These are phyloP conservation scores for Citrus unshiu DNA, from an alignment of 345 rosid species.

Conservation along the genomic window DNA sequence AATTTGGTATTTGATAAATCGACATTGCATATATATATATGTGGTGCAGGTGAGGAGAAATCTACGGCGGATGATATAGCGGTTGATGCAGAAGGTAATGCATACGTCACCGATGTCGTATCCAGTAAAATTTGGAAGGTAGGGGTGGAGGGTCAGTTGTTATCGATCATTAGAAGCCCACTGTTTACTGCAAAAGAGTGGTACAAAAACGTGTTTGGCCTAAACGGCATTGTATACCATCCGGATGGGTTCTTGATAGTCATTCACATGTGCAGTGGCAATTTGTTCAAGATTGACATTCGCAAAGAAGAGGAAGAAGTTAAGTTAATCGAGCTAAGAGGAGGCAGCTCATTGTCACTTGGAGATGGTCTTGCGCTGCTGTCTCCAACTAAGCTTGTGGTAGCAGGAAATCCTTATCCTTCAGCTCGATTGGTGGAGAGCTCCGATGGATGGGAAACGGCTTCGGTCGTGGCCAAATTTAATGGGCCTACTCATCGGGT, in stretches of 20 bases:
- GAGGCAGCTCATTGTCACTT: slow-evolving; percentile 44
- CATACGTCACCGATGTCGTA: slow-evolving; percentile 70
- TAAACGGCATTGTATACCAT: slow-evolving; percentile 85
- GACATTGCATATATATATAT: too few species aligned
- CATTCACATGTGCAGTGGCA: slow-evolving; percentile 69
- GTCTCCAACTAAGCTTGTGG: slow-evolving; percentile 67
- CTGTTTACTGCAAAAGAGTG: slow-evolving; percentile 65
- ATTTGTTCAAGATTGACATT: slow-evolving; percentile 53
- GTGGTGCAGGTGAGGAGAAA: slow-evolving; percentile 48
- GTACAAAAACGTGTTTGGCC: slow-evolving; percentile 57
- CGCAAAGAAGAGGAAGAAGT: slow-evolving; percentile 36
- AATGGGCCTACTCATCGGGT: slow-evolving; percentile 63
- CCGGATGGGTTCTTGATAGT: slow-evolving; percentile 76
- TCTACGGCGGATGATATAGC: slow-evolving; percentile 84
- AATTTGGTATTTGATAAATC: too few species aligned
- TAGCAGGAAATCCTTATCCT: slow-evolving; percentile 72
- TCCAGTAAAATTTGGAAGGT: slow-evolving; percentile 73
- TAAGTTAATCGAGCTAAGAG: slow-evolving; percentile 42
- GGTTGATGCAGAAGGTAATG: slow-evolving; percentile 63
- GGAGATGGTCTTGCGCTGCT: slow-evolving; percentile 77
- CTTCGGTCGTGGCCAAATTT: slow-evolving; percentile 54
- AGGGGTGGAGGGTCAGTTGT: slow-evolving; percentile 50
- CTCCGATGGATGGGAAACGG: slow-evolving; percentile 80
- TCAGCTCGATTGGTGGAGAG: slow-evolving; percentile 69
- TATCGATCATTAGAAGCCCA: slow-evolving; percentile 48